phyloP scores from a whole-genome alignment of 192 early-diverging fungal species.

The Spizellomyces punctatus region DNA sequence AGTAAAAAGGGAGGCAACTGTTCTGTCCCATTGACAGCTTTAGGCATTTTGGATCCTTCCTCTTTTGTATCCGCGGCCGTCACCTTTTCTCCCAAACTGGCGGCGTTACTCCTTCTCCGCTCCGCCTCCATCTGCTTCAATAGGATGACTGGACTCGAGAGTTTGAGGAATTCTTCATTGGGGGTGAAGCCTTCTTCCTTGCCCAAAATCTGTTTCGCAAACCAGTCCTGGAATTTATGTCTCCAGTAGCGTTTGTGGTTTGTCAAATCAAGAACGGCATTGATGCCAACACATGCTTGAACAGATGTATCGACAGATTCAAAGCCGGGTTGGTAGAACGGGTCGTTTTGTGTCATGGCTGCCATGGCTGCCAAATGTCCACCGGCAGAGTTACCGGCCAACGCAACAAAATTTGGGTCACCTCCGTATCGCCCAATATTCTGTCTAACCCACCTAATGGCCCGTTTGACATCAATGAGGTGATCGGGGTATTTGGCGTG shows the following conservation, averaged over 20 bases:
- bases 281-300: slow-evolving; percentile 55
- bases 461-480: slow-evolving; percentile 68
- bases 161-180: slow-evolving; percentile 28
- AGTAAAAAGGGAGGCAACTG: slow-evolving; percentile 42
- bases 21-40: slow-evolving; percentile 9
- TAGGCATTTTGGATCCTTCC: slow-evolving; percentile 1
- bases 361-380: slow-evolving; percentile 60
- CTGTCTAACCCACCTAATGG: slow-evolving; percentile 66
- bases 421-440: slow-evolving; percentile 66
- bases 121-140: slow-evolving; percentile 21
- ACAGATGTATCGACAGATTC: slow-evolving; percentile 62
- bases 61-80: not conserved
- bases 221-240: slow-evolving; percentile 43
- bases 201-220: slow-evolving; percentile 47
- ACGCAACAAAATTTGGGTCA: slow-evolving; percentile 62
- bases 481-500: slow-evolving; percentile 56
- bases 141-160: slow-evolving; percentile 32
- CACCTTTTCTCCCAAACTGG: not conserved
- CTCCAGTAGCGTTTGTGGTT: slow-evolving; percentile 43
- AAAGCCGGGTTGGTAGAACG: slow-evolving; percentile 57
- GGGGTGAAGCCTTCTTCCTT: slow-evolving; percentile 9
- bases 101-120: slow-evolving; percentile 19
- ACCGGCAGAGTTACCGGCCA: slow-evolving; percentile 58
- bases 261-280: slow-evolving; percentile 51
- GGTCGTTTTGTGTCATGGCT: slow-evolving; percentile 53